Evolutionary conservation across 345 rosid genomes (phyloP), one percentile per base, ranked within the genome.

Genomic region (Zanthoxylum bungeanum): DNA sequence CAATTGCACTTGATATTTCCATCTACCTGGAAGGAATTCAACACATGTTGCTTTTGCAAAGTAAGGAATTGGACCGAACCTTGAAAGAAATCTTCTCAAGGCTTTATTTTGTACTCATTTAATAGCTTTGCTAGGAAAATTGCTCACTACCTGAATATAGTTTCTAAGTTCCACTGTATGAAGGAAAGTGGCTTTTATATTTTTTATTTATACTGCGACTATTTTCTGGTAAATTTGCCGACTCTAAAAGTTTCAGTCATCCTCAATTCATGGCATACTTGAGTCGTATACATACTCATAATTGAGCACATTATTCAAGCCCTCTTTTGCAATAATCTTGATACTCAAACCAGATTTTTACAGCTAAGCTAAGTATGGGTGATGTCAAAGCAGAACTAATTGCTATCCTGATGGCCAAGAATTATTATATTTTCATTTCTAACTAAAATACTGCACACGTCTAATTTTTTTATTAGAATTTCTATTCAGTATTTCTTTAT

Each of bases 11-110:
- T 78, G 88, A 87, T 66, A 79, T 89, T 71, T 81, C 82, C 57
- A 71, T 77, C 72, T 93, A 81, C 84, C 74, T 91, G 80, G 92
- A 94, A 84, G 98, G 90, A 74, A 83, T 94, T 76, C 89, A 87
- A 76, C 75, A 70, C 79, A 61, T 87, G 62, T 78, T 92, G 79
- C 89, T 87, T 70, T 9, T 76, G 73, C 89, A 87, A 72, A 84
- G 98, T 94, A 86, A 87, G 84, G 57, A 55, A 59, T 42, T 64
- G 64, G 49, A 78, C 69, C 59, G 27, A 33, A 51, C 36, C 30
- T 60, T 71, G 39, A 14, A 30, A 14, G 19, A 44, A 44, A 33
- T 51, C 61, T 49, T 51, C 22, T 61, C 21, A 17, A 40, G 27
- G 49, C 53, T 69, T 69, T 22, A 65, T 46, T 59, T 62, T 57